A percentile compares a stretch with the other conserved stretches of the same genome.
These are phyloP conservation scores for Magnaporthales sp. DNA, from an alignment of 2,329 filamentous ascomycete genomes.

Conservation along the genomic window DNA sequence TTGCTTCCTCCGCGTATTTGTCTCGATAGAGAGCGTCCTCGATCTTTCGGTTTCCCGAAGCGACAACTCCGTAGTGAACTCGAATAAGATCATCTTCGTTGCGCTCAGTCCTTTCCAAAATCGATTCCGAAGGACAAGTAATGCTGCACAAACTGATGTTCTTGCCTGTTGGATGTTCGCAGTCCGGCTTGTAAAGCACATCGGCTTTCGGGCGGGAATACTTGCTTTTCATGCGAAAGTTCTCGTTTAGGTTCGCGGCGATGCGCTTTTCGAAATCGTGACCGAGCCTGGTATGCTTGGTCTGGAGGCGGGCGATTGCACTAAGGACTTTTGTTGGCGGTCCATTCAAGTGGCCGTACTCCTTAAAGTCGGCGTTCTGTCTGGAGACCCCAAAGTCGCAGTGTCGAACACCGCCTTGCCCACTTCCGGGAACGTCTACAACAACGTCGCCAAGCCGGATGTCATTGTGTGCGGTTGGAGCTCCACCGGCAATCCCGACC, in stretches of 20 bases:
- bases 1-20: conserved; percentile 14
- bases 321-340: background rate
- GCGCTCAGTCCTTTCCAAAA: too few relatives aligned
- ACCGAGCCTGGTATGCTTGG: background rate
- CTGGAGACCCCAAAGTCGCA: background rate
- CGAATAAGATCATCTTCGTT: too few relatives aligned
- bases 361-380: background rate
- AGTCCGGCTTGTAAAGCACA: too few relatives aligned
- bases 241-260: background rate
- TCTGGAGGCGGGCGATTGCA: background rate
- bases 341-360: background rate
- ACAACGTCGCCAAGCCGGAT: too few relatives aligned
- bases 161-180: too few relatives aligned
- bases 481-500: too few relatives aligned
- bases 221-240: background rate
- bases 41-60: background rate
- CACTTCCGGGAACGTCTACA: too few relatives aligned
- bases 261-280: background rate
- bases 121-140: too few relatives aligned
- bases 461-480: too few relatives aligned
- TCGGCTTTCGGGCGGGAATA: background rate
- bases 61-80: too few relatives aligned
- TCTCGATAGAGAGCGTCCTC: background rate
- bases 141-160: too few relatives aligned
- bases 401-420: background rate